phyloP scores from a whole-genome alignment of 2,329 filamentous ascomycete genomes.

The Cordyceps cateniannulata region DNA sequence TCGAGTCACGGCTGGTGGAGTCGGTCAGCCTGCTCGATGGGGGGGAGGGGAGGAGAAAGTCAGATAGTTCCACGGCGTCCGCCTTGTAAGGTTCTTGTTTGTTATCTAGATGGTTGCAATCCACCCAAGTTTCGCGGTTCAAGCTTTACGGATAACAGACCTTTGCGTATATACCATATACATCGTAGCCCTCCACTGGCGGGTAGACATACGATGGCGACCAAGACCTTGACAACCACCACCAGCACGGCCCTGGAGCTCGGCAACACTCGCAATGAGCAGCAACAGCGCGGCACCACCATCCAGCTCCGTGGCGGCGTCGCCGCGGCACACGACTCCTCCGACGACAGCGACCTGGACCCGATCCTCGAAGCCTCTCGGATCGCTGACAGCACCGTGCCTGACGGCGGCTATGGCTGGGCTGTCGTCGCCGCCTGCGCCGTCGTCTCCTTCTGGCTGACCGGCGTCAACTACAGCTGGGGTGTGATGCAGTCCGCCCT shows the following conservation, averaged over 20 bases:
- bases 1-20: slow-evolving; percentile 4
- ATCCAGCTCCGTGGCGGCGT: slow-evolving; percentile 5
- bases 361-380: slow-evolving; percentile 6
- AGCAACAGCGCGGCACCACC: background rate
- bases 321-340: background rate
- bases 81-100: background rate
- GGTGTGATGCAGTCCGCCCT: slow-evolving; percentile 12
- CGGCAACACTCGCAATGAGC: background rate
- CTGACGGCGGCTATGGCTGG: slow-evolving; percentile 14
- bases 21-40: background rate
- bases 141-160: background rate
- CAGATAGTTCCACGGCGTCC: slow-evolving; percentile 5
- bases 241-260: slow-evolving; percentile 8
- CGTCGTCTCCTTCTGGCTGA: slow-evolving; percentile 12
- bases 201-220: background rate
- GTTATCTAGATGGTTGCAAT: background rate
- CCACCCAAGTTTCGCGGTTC: background rate
- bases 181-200: background rate
- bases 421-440: slow-evolving; percentile 11
- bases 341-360: background rate
- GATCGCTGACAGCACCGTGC: slow-evolving; percentile 8
- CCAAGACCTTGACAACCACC: background rate
- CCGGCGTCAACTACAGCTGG: slow-evolving; percentile 12
- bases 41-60: background rate
- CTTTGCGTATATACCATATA: background rate